Percentiles rank a stretch among this genome's conserved stretches.
Conservation (phyloP, 768 basidiomycete genomes). For the Lactarius trivialis region DNA sequence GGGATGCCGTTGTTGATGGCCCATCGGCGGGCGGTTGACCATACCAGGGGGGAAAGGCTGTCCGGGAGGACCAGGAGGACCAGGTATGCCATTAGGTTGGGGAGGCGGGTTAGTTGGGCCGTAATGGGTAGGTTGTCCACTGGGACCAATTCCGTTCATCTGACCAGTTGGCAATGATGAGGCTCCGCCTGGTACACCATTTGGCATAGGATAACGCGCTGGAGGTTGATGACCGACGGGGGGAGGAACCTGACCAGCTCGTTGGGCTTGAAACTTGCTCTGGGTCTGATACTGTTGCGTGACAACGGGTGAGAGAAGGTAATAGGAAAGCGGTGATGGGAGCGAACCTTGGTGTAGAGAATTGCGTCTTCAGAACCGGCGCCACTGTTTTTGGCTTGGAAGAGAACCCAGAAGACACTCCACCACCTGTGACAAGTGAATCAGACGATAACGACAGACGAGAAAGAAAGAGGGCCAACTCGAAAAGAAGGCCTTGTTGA, state of each 20-base stretch:
- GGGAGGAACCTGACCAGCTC: neutral
- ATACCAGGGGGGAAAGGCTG: constrained; percentile 13
- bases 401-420: constrained; percentile 85
- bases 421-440: constrained; percentile 56
- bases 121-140: constrained; percentile 23
- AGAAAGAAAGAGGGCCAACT: constrained; percentile 42
- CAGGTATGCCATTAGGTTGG: constrained; percentile 28
- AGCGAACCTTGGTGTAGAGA: constrained; percentile 60
- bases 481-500: constrained; percentile 75
- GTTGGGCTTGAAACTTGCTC: constrained; percentile 15
- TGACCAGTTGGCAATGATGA: constrained; percentile 21
- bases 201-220: constrained; percentile 25
- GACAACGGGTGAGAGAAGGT: neutral
- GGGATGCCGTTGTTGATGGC: constrained; percentile 38
- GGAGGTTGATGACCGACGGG: constrained; percentile 18
- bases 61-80: constrained; percentile 14
- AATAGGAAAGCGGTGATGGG: neutral
- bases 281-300: constrained; percentile 34
- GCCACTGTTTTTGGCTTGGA: constrained; percentile 70
- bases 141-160: constrained; percentile 30
- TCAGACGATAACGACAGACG: constrained; percentile 8
- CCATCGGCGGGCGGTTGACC: constrained; percentile 31
- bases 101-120: constrained; percentile 20
- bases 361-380: constrained; percentile 63
- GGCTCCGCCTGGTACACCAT: constrained; percentile 20